Evolutionary conservation across 176 grass and related monocot genomes (phyloP).

Genomic region (Raddia guianensis): DNA sequence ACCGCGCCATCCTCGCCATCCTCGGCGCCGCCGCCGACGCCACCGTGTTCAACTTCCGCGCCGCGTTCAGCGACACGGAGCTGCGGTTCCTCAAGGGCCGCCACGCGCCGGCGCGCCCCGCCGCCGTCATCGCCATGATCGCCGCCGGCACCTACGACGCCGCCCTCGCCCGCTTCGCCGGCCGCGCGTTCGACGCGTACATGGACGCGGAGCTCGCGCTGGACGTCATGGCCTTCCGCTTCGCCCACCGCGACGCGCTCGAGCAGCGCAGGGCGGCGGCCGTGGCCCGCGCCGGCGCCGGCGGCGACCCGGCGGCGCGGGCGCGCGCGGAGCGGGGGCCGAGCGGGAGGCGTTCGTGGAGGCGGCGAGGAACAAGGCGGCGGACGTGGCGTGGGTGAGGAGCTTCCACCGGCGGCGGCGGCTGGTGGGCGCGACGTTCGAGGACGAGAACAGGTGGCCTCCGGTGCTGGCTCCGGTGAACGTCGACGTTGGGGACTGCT

Average conservation of each 20-base stretch:
- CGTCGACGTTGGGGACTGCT: background rate
- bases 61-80: conserved; percentile 34
- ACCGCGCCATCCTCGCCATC: conserved; percentile 30
- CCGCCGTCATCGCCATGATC: background rate
- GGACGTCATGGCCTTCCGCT: conserved; percentile 1
- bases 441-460: conserved; percentile 36
- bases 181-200: background rate
- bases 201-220: conserved; percentile 23
- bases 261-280: background rate
- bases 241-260: background rate
- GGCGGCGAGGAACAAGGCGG: conserved; percentile 21
- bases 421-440: background rate
- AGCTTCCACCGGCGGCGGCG: background rate
- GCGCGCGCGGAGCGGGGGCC: background rate
- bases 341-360: conserved; percentile 30
- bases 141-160: background rate
- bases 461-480: background rate
- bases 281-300: background rate
- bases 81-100: background rate
- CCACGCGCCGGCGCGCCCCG: background rate
- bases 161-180: background rate
- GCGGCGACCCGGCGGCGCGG: background rate
- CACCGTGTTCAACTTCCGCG: background rate
- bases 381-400: background rate
- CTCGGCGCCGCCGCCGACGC: background rate